A percentile compares a stretch with the other conserved stretches of the same genome.
These are phyloP conservation scores for Daedalea quercina DNA, from an alignment of 768 basidiomycete species.

Conservation along the genomic window DNA sequence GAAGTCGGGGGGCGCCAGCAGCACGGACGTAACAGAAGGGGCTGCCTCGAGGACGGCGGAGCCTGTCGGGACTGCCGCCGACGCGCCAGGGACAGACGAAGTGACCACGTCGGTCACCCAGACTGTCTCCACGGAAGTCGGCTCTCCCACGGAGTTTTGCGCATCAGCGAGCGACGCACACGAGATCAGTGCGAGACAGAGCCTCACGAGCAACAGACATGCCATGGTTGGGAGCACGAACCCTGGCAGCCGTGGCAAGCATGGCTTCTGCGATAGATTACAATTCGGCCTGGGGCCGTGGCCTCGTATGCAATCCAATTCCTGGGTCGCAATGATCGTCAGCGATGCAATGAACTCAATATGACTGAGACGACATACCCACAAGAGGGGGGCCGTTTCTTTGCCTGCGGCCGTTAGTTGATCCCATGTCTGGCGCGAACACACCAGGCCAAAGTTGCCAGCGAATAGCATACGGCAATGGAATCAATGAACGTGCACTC, in stretches of 20 bases:
- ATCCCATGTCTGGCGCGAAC: too few species aligned
- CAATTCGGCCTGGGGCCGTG: not conserved
- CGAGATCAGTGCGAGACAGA: not conserved
- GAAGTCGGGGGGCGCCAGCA: conserved; percentile 1
- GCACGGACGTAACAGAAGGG: not conserved
- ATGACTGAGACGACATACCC: too few species aligned
- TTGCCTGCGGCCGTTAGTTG: too few species aligned
- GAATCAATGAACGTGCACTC: too few species aligned
- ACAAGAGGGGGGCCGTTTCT: too few species aligned
- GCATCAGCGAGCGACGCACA: not conserved
- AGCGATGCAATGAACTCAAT: too few species aligned
- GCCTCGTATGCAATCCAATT: too few species aligned
- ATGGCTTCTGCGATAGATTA: not conserved
- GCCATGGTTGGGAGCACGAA: not conserved
- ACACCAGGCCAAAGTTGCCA: too few species aligned
- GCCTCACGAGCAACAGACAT: not conserved
- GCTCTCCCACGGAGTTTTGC: not conserved
- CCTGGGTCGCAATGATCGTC: too few species aligned
- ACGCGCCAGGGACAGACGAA: conserved; percentile 5
- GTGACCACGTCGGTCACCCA: conserved; percentile 11
- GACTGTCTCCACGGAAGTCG: not conserved
- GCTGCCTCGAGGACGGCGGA: not conserved
- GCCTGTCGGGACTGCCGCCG: conserved; percentile 7
- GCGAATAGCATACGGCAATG: too few species aligned
- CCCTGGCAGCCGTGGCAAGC: not conserved